A percentile compares a stretch with the other conserved stretches of the same genome.
Evolutionary conservation across 192 early-diverging fungal genomes (phyloP).

Genomic region (Gonapodya prolifera): DNA sequence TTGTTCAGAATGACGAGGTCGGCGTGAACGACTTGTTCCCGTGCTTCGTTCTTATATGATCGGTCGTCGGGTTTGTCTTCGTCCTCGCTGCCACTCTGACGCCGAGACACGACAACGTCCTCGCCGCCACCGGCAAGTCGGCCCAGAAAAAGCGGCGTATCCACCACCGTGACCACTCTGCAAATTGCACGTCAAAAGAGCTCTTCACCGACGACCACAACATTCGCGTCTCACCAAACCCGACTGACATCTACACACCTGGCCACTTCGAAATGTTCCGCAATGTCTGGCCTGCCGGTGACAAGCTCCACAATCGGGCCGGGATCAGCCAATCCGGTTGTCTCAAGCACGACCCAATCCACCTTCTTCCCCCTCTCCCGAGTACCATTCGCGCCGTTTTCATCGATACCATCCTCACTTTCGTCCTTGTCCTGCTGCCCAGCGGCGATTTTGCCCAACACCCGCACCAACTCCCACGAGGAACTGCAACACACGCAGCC

Average conservation of each 20-base stretch:
- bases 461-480: background rate
- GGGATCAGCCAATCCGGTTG: background rate
- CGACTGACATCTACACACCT: background rate
- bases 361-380: too few relatives aligned
- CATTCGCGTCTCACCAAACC: too few relatives aligned
- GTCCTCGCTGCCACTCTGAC: background rate
- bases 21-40: background rate
- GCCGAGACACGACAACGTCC: too few relatives aligned
- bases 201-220: too few relatives aligned
- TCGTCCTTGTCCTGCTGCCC: too few relatives aligned
- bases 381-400: too few relatives aligned
- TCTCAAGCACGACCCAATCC: background rate
- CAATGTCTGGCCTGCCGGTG: background rate
- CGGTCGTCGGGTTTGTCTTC: background rate
- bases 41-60: background rate
- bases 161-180: too few relatives aligned
- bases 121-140: too few relatives aligned
- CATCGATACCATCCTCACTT: too few relatives aligned
- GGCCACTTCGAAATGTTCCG: background rate
- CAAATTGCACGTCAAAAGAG: too few relatives aligned
- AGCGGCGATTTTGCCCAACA: background rate
- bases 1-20: background rate
- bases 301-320: background rate
- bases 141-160: too few relatives aligned
- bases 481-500: background rate